Evolutionary conservation across 2,329 filamentous ascomycete genomes (phyloP), one percentile per base, ranked within the genome.

Genomic region (Aspergillus tanneri): DNA sequence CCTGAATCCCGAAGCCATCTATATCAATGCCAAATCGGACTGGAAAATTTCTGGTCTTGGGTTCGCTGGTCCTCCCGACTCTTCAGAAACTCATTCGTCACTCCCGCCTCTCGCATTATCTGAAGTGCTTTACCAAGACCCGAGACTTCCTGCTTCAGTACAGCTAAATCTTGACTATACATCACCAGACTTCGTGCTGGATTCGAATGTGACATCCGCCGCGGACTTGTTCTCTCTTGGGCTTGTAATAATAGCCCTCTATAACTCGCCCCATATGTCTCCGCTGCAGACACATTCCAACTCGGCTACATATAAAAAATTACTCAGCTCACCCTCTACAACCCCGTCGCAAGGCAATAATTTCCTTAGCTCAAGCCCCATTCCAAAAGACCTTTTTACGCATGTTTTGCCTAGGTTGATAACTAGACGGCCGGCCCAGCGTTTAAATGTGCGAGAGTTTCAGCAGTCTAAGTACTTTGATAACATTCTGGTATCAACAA

Each of bases 31-130:
- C 32, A 99, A 99, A 82, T 95, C 89, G 39, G 93, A 99, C 70
- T 99, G 93, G 93, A 99, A 99, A 69, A 88, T 99, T 52, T 92
- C 90, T 59, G 93, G 92, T n/a, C 79, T 99, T 30, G 83, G 87
- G 0, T 99, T 96, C 68, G 89, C 87, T 65, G 88, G 88, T 37
- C 88, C 90, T 11, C 83, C 88, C 40, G 87, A 90, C 58, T 81
- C 82, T 59, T 88, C 87, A 16, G 85, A 83, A 22, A 85, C 87
- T 57, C 78, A 85, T 37, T 87, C 88, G 3, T 86, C 88, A 3
- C 83, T 95, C 40, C 80, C 85, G 34, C 87, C 89, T 8, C 85
- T 97, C 58, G 88, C 84, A 55, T 79, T 97, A 16, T 86, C 87
- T 22, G 90, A 96, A 69, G 84, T 86, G 12, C 77, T 96, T 16